Evolutionary conservation across 192 early-diverging fungal species (phyloP), one percentile per base, ranked within the genome.

Genomic region (Backusella tuberculispora): DNA sequence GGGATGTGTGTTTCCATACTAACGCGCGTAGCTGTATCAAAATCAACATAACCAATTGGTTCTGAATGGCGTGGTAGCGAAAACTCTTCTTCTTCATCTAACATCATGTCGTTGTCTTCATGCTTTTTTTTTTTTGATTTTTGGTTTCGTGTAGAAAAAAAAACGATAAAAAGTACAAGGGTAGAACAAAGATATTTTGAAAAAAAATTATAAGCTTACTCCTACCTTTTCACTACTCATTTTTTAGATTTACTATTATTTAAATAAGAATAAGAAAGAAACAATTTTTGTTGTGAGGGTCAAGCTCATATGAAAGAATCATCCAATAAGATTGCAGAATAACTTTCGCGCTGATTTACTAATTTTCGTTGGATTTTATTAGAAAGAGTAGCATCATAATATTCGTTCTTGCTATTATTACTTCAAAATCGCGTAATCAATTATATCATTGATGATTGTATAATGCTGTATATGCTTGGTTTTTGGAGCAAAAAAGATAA

Each of bases 1-100:
- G 90, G 87, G 6, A 92, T 84, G 42, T 86, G 91, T 7, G 70
- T 79, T 44, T 87, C 84, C 90, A 92, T 90, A 19, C 81, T 81
- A 6, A 85, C 81, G 29, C 80, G 82, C 9, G 78, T 76, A 10
- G 77, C 26, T 6, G 67, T 56, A 8, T 74, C 73, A n/a, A 43
- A 73, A 47, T 69, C 26, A 5, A 73, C 41, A 44, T 73, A 74
- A 14, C 72, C 56, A 21, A 63, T 66, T 0, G 76, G 70, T 40
- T 76, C 50, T 38, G 34, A 21, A 46, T 76, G 56, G 41, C 75
- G 75, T 17, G 75, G 75, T 15, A 74, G 46, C 0, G 73, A 74
- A 47, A 68, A 74, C 21, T 12, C 26, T 24, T 60, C 26, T 24
- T 60, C 53, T 4, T 60, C 53, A 60, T 24, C 10, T 10, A 60